phyloP scores from a whole-genome alignment of 768 basidiomycete species.

The Cubamyces lactineus region DNA sequence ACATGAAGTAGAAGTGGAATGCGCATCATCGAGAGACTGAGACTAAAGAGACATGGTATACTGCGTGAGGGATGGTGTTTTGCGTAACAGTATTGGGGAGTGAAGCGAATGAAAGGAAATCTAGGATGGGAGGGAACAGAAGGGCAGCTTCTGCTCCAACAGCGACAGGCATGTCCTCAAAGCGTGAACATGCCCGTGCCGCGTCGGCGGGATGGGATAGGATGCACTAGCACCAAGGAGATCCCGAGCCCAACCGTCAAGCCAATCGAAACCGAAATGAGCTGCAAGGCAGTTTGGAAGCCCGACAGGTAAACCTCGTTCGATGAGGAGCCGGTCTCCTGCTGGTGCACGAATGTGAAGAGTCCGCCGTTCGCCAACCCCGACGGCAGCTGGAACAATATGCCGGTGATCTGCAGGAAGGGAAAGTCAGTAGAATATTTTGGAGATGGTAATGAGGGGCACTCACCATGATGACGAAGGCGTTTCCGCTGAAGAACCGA shows the following conservation, averaged over 20 bases:
- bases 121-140: too few relatives aligned
- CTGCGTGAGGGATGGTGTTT: too few relatives aligned
- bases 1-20: too few relatives aligned
- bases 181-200: conserved; percentile 61
- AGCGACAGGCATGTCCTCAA: neutral
- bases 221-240: conserved; percentile 66
- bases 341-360: conserved; percentile 65
- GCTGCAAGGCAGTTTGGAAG: conserved; percentile 74
- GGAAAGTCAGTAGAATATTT: neutral
- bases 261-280: conserved; percentile 77
- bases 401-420: conserved; percentile 60
- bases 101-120: too few relatives aligned
- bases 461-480: conserved; percentile 81
- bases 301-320: conserved; percentile 62
- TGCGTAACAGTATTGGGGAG: too few relatives aligned
- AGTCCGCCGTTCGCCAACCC: conserved; percentile 82
- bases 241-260: conserved; percentile 81
- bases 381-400: conserved; percentile 84
- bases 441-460: neutral
- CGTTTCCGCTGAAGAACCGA: conserved; percentile 70
- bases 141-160: neutral
- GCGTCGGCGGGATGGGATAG: conserved; percentile 58
- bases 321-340: conserved; percentile 50
- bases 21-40: too few relatives aligned
- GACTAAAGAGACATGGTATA: too few relatives aligned